Percentiles rank a stretch among this genome's conserved stretches.
These are phyloP conservation scores for Trichoderma citrinoviride DNA, from an alignment of 2,329 filamentous ascomycete species.

Conservation along the genomic window DNA sequence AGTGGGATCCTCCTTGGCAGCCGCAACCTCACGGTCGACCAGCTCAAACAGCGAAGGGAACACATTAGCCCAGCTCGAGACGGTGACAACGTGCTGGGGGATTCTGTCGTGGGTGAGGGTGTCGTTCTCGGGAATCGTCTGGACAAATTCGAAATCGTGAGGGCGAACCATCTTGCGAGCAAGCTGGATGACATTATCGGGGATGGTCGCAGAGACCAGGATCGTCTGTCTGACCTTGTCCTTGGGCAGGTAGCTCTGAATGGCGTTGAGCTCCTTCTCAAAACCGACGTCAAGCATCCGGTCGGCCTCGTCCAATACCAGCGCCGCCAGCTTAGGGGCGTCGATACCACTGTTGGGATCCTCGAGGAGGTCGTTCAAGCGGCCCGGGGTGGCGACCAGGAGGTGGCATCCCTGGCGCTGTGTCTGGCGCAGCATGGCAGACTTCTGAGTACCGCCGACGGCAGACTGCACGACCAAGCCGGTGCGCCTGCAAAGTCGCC, in stretches of 20 bases:
- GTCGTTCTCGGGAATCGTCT: constrained; percentile 82
- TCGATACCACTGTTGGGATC: constrained; percentile 62
- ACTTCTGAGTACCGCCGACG: constrained; percentile 89
- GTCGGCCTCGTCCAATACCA: constrained; percentile 96
- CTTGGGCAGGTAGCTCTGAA: constrained; percentile 55
- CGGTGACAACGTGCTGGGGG: constrained; percentile 70
- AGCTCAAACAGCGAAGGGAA: constrained; percentile 78
- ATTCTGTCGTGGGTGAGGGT: constrained; percentile 80
- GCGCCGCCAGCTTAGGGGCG: constrained; percentile 80
- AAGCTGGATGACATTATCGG: constrained; percentile 74
- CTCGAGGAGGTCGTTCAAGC: constrained; percentile 75
- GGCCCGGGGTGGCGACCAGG: constrained; percentile 85
- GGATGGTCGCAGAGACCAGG: constrained; percentile 93
- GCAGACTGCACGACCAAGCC: constrained; percentile 68
- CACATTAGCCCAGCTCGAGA: constrained; percentile 70
- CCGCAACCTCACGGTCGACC: constrained; percentile 56
- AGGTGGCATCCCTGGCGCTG: constrained; percentile 79
- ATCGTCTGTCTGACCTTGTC: constrained; percentile 79
- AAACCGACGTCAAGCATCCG: constrained; percentile 97
- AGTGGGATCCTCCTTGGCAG: constrained; percentile 39
- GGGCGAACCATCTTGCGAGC: constrained; percentile 76
- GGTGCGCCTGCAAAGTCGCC: constrained; percentile 62
- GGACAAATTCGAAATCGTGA: constrained; percentile 79
- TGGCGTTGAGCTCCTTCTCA: constrained; percentile 60
- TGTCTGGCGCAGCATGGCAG: constrained; percentile 62